These are phyloP conservation scores for Suhomyces panamericanus DNA, from an alignment of 1,139 yeast species.

Conservation along the genomic window DNA sequence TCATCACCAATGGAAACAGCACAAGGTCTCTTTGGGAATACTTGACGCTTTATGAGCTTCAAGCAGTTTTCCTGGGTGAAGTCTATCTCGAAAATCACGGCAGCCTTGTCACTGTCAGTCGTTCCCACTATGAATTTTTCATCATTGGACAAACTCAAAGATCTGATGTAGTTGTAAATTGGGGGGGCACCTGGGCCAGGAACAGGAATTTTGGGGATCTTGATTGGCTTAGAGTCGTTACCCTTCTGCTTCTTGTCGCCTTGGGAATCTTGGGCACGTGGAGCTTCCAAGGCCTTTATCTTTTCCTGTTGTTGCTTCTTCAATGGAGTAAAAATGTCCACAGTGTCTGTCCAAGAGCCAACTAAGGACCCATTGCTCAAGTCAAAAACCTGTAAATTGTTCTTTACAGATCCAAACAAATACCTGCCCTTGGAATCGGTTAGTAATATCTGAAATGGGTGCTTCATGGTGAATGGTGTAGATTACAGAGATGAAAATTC, in stretches of 20 bases:
- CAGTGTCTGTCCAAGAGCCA: conserved; percentile 61
- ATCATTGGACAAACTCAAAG: conserved; percentile 52
- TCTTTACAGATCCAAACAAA: conserved; percentile 58
- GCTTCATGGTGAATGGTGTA: conserved; percentile 45
- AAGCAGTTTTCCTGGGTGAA: conserved; percentile 38
- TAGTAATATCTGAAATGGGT: conserved; percentile 63
- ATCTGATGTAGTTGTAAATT: conserved; percentile 63
- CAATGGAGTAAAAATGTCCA: conserved; percentile 41
- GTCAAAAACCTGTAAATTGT: conserved; percentile 53
- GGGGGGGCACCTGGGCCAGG: conserved; percentile 73
- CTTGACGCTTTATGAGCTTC: conserved; percentile 63
- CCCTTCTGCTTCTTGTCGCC: conserved; percentile 30
- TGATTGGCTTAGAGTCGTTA: conserved; percentile 28
- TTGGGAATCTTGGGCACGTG: conserved; percentile 17
- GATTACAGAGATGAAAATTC: conserved; percentile 3
- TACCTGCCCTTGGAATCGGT: conserved; percentile 44
- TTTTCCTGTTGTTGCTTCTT: conserved; percentile 49
- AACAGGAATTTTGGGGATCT: conserved; percentile 55
- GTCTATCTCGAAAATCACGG: conserved; percentile 57
- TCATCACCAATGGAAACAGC: conserved; percentile 67
- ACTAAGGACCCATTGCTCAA: conserved; percentile 32
- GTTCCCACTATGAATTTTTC: conserved; percentile 62
- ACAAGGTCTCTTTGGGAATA: conserved; percentile 87
- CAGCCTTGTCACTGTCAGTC: conserved; percentile 83
- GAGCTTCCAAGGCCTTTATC: conserved; percentile 23